Evolutionary conservation across 2,329 filamentous ascomycete genomes (phyloP).

Genomic region (Lasiodiplodia hormozganensis): DNA sequence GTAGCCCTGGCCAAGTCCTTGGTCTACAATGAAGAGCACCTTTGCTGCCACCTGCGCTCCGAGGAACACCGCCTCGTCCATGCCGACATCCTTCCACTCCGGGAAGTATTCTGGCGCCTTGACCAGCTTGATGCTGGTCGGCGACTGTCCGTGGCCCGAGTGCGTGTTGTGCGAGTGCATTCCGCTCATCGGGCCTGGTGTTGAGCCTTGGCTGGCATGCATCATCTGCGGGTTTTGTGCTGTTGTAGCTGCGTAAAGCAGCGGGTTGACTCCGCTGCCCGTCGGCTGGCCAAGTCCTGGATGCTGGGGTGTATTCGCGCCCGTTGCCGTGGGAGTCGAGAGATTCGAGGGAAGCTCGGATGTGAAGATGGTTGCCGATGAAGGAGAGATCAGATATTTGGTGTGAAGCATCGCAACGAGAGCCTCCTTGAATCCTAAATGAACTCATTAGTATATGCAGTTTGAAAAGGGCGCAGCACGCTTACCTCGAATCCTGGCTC

Average conservation of each 20-base stretch:
- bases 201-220: slow-evolving; percentile 37
- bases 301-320: slow-evolving; percentile 83
- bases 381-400: slow-evolving; percentile 90
- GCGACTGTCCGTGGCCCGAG: slow-evolving; percentile 74
- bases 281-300: slow-evolving; percentile 55
- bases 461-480: neutral
- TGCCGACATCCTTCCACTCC: slow-evolving; percentile 80
- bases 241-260: slow-evolving; percentile 89
- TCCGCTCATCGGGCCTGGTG: slow-evolving; percentile 37
- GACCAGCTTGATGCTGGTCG: slow-evolving; percentile 81
- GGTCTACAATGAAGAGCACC: slow-evolving; percentile 73
- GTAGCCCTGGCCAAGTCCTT: slow-evolving; percentile 71
- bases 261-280: slow-evolving; percentile 79
- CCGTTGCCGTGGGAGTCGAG: slow-evolving; percentile 88
- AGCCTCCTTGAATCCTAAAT: slow-evolving; percentile 81
- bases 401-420: slow-evolving; percentile 79
- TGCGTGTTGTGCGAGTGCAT: slow-evolving; percentile 58
- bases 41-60: slow-evolving; percentile 87
- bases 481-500: slow-evolving; percentile 68
- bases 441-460: slow-evolving; percentile 42
- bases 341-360: slow-evolving; percentile 95
- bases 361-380: slow-evolving; percentile 93
- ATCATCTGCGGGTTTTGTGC: slow-evolving; percentile 63
- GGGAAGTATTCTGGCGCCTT: slow-evolving; percentile 83
- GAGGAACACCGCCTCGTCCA: slow-evolving; percentile 85